phyloP scores from a whole-genome alignment of 2,329 filamentous ascomycete genomes.

The Alternaria alternata region DNA sequence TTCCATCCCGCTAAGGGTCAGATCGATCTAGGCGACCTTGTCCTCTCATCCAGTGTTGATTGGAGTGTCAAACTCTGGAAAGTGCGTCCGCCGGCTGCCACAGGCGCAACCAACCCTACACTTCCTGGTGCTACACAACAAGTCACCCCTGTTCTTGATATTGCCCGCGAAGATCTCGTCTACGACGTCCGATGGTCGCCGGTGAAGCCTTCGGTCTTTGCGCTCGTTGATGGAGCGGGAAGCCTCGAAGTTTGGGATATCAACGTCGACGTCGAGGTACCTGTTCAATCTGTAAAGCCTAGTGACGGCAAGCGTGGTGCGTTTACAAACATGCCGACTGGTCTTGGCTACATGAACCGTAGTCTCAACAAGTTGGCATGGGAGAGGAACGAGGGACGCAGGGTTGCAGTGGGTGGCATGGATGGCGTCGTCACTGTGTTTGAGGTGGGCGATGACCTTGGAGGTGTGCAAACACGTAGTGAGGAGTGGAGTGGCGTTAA shows the following conservation, averaged over 20 bases:
- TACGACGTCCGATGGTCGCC: conserved; percentile 98
- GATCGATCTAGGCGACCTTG: conserved; percentile 91
- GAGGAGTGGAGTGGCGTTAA: conserved; percentile 96
- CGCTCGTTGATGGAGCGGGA: conserved; percentile 90
- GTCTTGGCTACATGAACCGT: conserved; percentile 73
- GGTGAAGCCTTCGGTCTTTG: conserved; percentile 91
- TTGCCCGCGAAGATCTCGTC: conserved; percentile 93
- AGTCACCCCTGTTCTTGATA: conserved; percentile 82
- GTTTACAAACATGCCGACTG: conserved; percentile 48
- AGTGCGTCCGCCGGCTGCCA: conserved; percentile 80
- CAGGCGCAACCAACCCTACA: conserved; percentile 57
- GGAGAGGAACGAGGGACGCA: conserved; percentile 88
- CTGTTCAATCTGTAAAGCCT: conserved; percentile 80
- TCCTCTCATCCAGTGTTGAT: conserved; percentile 90
- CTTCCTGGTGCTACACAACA: conserved; percentile 53
- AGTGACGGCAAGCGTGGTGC: conserved; percentile 58
- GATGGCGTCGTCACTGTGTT: conserved; percentile 92
- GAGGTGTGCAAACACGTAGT: conserved; percentile 83
- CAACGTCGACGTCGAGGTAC: conserved; percentile 89
- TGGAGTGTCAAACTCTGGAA: conserved; percentile 99
- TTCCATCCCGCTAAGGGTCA: conserved; percentile 94
- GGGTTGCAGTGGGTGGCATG: conserved; percentile 88
- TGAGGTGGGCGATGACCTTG: conserved; percentile 83
- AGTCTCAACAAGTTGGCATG: conserved; percentile 94
- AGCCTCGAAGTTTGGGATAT: conserved; percentile 96